phyloP scores from a whole-genome alignment of 2,329 filamentous ascomycete species.

The Myriosclerotinia curreyana region DNA sequence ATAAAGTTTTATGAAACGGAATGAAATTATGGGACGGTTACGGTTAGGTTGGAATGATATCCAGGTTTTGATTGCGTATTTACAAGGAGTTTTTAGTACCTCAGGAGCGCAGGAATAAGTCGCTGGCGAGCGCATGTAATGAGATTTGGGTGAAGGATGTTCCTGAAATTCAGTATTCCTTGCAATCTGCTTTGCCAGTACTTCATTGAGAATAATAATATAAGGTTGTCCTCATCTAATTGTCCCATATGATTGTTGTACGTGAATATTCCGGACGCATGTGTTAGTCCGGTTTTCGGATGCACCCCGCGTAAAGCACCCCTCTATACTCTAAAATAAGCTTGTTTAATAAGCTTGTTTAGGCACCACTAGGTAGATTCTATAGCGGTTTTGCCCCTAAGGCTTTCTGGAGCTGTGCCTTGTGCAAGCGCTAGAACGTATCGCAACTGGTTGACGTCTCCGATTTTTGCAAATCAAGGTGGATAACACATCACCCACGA shows the following conservation, averaged over 20 bases:
- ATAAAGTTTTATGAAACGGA: background rate
- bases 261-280: conserved; percentile 6
- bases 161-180: background rate
- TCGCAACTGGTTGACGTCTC: too few species aligned
- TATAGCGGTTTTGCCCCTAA: background rate
- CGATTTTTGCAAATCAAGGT: too few species aligned
- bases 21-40: background rate
- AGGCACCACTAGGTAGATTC: background rate
- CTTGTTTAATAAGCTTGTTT: background rate
- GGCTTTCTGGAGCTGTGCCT: background rate
- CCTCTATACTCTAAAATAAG: background rate
- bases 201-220: background rate
- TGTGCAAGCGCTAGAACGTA: too few species aligned
- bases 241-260: background rate
- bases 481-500: too few species aligned
- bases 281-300: background rate
- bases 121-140: background rate
- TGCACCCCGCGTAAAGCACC: background rate
- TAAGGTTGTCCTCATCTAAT: background rate
- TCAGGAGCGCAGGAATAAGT: background rate
- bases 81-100: background rate
- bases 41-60: background rate
- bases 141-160: background rate
- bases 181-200: background rate
- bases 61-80: background rate